These are phyloP conservation scores for Colletotrichum sp. DNA, from an alignment of 2,329 filamentous ascomycete species.

Conservation along the genomic window DNA sequence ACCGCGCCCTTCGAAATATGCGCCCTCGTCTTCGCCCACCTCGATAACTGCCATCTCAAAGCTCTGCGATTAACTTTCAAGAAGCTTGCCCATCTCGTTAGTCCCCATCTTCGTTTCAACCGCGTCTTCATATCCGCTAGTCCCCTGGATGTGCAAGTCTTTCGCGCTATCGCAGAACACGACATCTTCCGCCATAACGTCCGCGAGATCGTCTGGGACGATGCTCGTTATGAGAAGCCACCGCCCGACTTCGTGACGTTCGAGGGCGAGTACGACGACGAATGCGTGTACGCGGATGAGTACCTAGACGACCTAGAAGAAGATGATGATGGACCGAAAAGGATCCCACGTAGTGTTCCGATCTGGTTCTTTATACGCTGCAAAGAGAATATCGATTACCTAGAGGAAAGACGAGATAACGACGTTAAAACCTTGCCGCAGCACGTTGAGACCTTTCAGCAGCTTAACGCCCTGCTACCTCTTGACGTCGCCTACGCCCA, in stretches of 20 bases:
- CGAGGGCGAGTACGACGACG: neutral
- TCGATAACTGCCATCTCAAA: neutral
- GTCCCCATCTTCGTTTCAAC: neutral
- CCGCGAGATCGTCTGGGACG: constrained; percentile 45
- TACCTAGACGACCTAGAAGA: neutral
- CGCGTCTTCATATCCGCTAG: constrained; percentile 46
- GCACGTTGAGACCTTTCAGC: neutral
- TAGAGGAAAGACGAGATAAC: neutral
- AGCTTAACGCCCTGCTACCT: neutral
- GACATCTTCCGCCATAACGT: constrained; percentile 33
- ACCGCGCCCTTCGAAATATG: neutral
- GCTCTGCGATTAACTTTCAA: neutral
- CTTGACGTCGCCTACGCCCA: constrained; percentile 24
- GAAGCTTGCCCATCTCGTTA: neutral
- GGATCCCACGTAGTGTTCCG: neutral
- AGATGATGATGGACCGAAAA: neutral
- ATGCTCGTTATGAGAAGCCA: constrained; percentile 23
- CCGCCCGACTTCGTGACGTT: neutral
- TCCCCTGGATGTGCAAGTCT: constrained; percentile 39
- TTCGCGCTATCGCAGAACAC: constrained; percentile 40
- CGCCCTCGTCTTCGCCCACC: neutral
- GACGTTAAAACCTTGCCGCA: neutral
- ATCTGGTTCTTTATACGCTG: neutral
- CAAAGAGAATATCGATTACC: neutral
- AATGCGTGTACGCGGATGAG: neutral